Percentiles rank a stretch among this genome's conserved stretches.
These are phyloP conservation scores for Apiotrichum montevideense DNA, from an alignment of 1,284 basidiomycete genomes.

Conservation along the genomic window DNA sequence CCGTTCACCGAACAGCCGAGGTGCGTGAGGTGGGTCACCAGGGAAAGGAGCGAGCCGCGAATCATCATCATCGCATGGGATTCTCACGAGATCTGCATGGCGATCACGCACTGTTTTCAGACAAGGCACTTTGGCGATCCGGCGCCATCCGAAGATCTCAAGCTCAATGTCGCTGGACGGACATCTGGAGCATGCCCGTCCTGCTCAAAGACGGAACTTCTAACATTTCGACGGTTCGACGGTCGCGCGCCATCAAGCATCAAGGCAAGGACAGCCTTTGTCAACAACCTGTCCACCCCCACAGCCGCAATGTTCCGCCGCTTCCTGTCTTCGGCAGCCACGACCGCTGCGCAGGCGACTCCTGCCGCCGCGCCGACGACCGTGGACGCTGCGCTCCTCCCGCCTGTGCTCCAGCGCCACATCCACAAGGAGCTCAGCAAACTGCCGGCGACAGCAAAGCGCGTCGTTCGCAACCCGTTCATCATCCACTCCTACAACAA, in stretches of 20 bases:
- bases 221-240: too few species aligned
- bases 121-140: too few species aligned
- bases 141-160: background rate
- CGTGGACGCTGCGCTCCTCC: conserved; percentile 13
- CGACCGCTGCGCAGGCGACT: background rate
- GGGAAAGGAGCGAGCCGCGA: too few species aligned
- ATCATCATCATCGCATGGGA: too few species aligned
- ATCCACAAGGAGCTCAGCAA: conserved; percentile 13
- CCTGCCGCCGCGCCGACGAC: background rate
- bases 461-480: conserved; percentile 35
- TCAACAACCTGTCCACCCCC: too few species aligned
- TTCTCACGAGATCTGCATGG: too few species aligned
- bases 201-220: too few species aligned
- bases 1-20: too few species aligned
- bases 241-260: too few species aligned
- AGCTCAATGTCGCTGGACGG: background rate
- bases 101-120: too few species aligned
- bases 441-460: background rate
- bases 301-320: conserved; percentile 11
- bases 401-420: conserved; percentile 17
- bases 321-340: conserved; percentile 16
- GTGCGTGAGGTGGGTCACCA: too few species aligned
- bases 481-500: conserved; percentile 31
- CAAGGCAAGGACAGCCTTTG: background rate
- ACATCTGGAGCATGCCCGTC: too few species aligned